Base-by-base conservation (phyloP, 495 filamentous ascomycete species). In the Symbiotaphrina buchneri region DNA sequence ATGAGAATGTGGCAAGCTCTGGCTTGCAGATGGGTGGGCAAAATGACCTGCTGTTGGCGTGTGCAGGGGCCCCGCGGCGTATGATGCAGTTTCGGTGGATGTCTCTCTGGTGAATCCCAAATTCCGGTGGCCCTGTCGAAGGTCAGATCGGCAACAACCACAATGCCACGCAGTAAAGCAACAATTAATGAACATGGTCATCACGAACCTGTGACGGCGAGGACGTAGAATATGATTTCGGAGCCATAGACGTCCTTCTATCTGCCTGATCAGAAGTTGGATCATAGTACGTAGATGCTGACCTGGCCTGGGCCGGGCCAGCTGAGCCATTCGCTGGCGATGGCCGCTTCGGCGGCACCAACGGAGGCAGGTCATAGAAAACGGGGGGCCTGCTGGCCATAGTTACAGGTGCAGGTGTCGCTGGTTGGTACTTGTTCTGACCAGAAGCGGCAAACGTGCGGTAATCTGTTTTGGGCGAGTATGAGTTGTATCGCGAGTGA, bases 231-330 rank as follows among this genome's bases (percentile, higher is more conserved):
- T 49, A 53, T 15, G 37, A 39, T 20, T 44, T 40, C 22, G 41
- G 41, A 24, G 35, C 42, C 39, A 41, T 40, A 32, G 36, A 35
- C n/a, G n/a, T n/a, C n/a, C n/a, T n/a, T 17, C 44, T 31, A 27
- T 49, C 38, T 21, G 46, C 47, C 28, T 50, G 44, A 31, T 58
- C 55, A 8, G 47, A 46, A 7, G 55, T 54, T 18, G 58, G 57
- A 35, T 63, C 57, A 38, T 62, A 63, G 44, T 55, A 62, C 31
- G 49, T 51, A 6, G 50, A 51, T 6, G 40, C 27, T 0, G 49
- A 31, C 28, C 38, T 42, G 15, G 48, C 44, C 21, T 48, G 47
- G 15, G 41, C 18, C 28, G 39, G 35, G 7, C 37, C 27, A 19
- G 40, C 38, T 17, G 39, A 46, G 28, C 46, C 38, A 29, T 37